Conservation (phyloP, 2,329 filamentous ascomycete genomes). For the Hymenoscyphus occultus region DNA sequence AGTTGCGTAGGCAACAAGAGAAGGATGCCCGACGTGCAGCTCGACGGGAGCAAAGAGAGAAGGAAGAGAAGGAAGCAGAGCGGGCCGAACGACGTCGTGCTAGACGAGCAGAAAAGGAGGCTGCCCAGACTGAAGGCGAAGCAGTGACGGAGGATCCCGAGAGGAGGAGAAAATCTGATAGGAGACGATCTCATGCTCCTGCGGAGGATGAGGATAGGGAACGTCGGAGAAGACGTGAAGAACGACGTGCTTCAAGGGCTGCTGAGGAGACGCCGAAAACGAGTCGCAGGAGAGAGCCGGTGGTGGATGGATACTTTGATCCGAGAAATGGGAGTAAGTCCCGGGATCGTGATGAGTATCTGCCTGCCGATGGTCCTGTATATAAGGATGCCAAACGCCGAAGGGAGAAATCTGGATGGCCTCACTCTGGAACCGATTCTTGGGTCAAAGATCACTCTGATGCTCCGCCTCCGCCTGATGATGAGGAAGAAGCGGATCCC, state of each 20-base stretch:
- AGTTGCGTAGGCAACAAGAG: constrained; percentile 53
- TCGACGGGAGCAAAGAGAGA: constrained; percentile 49
- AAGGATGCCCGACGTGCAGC: constrained; percentile 58
- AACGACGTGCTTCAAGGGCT: constrained; percentile 46
- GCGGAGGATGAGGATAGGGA: constrained; percentile 49
- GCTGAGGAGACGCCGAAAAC: constrained; percentile 26
- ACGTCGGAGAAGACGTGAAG: constrained; percentile 53
- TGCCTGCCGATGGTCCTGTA: constrained; percentile 31
- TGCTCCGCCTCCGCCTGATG: constrained; percentile 55
- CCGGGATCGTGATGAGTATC: constrained; percentile 33
- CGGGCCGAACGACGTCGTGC: constrained; percentile 49
- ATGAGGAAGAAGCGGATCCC: constrained; percentile 19
- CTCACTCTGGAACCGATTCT: constrained; percentile 61
- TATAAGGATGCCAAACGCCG: constrained; percentile 30
- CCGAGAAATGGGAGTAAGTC: constrained; percentile 43
- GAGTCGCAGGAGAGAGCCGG: constrained; percentile 45
- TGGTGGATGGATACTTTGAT: constrained; percentile 46
- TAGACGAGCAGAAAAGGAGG: constrained; percentile 43
- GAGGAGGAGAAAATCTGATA: constrained; percentile 42
- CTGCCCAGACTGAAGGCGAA: constrained; percentile 44
- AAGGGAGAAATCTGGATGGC: constrained; percentile 47
- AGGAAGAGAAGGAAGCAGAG: constrained; percentile 46
- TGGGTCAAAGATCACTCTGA: constrained; percentile 66
- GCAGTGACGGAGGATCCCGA: constrained; percentile 45
- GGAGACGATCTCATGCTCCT: constrained; percentile 47